Evolutionary conservation across 176 grass and related monocot species (phyloP).

Genomic region (Zoysia pacifica): DNA sequence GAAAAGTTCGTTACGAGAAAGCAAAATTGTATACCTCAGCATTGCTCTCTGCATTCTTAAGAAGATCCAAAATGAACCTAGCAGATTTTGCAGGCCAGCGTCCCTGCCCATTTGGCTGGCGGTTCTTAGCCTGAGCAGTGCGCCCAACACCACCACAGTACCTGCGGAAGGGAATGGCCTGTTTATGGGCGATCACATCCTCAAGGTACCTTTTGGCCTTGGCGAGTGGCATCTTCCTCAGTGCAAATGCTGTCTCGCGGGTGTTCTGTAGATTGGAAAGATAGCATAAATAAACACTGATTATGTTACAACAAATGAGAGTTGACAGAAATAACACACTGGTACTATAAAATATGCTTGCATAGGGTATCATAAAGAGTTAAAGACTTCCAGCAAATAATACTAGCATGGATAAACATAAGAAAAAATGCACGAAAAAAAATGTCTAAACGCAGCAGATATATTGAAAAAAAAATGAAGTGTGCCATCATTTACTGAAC

Average conservation of each 20-base stretch:
- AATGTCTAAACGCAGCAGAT: not conserved
- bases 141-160: constrained; percentile 5
- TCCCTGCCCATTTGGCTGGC: not conserved
- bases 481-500: constrained; percentile 4
- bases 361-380: no score
- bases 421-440: not conserved
- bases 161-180: constrained; percentile 3
- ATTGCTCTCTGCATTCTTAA: not conserved
- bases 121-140: not conserved
- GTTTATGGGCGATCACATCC: constrained; percentile 2
- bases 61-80: not conserved
- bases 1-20: not conserved
- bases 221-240: not conserved
- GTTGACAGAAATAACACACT: not conserved
- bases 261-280: not conserved
- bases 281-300: not conserved
- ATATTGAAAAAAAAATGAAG: not conserved
- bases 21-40: not conserved
- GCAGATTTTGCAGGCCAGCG: not conserved
- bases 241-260: not conserved
- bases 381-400: not conserved
- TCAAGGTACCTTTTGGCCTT: constrained; percentile 14
- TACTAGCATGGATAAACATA: not conserved
- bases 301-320: not conserved
- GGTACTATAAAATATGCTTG: not conserved